Conservation (phyloP, 768 basidiomycete genomes). For the Boletus subcaerulescens region DNA sequence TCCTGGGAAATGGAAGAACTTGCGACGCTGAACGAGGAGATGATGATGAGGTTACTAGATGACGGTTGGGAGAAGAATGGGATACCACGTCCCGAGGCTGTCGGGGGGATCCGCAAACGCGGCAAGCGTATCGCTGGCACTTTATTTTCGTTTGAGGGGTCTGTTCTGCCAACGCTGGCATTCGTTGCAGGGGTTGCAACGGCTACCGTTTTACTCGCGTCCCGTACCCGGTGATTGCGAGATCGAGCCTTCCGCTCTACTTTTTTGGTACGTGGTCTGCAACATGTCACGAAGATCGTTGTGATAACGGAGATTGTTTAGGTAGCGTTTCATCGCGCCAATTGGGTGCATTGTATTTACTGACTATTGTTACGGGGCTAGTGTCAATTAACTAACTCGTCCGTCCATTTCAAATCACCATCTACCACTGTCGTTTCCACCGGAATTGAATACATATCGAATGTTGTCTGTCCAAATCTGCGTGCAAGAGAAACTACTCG, state of each 20-base stretch:
- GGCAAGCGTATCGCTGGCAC: not conserved
- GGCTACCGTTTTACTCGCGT: conserved; percentile 31
- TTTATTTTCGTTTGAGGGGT: conserved; percentile 7
- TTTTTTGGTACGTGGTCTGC: conserved; percentile 9
- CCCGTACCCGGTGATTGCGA: conserved; percentile 31
- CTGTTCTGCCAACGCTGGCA: conserved; percentile 33
- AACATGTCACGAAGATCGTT: not conserved
- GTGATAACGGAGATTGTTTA: too few relatives aligned
- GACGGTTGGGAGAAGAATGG: conserved; percentile 79
- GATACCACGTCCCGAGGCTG: conserved; percentile 44
- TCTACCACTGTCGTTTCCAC: too few relatives aligned
- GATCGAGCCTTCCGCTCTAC: not conserved
- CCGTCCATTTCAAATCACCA: too few relatives aligned
- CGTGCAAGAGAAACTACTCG: too few relatives aligned
- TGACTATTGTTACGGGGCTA: too few relatives aligned
- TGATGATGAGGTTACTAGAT: conserved; percentile 65
- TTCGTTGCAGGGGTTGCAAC: conserved; percentile 45
- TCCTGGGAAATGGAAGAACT: conserved; percentile 84
- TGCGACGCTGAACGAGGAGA: conserved; percentile 58
- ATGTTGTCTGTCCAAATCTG: too few relatives aligned
- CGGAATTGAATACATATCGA: too few relatives aligned
- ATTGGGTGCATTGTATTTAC: too few relatives aligned
- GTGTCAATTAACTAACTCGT: too few relatives aligned
- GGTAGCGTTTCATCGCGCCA: too few relatives aligned
- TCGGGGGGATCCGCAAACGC: conserved; percentile 32